Percentiles rank a stretch among this genome's conserved stretches.
Conservation (phyloP, 495 filamentous ascomycete genomes). For the Penicillium dipodomyicola region DNA sequence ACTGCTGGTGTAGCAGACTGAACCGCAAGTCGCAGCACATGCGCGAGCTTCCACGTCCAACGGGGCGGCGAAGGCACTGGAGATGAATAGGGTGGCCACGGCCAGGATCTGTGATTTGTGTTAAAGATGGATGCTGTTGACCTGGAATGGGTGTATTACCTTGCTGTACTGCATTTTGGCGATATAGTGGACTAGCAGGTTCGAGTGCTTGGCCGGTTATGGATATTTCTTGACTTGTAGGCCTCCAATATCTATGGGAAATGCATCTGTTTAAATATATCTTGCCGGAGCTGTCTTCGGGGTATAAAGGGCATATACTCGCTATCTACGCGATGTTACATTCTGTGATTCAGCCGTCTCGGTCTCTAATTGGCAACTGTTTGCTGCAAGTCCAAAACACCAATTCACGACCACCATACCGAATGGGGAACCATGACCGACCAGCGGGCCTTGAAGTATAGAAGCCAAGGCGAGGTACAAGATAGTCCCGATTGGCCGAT, state of each 20-base stretch:
- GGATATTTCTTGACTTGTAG: background rate
- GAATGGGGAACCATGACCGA: constrained; percentile 20
- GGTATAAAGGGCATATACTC: background rate
- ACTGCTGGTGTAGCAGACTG: constrained; percentile 45
- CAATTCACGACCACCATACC: constrained; percentile 8
- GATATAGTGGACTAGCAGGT: background rate
- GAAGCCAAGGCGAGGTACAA: constrained; percentile 7
- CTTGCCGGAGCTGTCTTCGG: background rate
- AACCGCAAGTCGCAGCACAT: constrained; percentile 52
- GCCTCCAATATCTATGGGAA: background rate
- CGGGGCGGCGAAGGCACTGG: constrained; percentile 43
- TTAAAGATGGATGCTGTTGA: background rate
- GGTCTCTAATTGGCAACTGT: constrained; percentile 11
- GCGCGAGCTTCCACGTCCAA: constrained; percentile 47
- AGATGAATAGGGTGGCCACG: constrained; percentile 30
- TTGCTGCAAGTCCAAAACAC: background rate
- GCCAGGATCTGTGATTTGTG: constrained; percentile 21
- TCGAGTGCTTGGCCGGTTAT: background rate
- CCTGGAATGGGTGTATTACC: constrained; percentile 13
- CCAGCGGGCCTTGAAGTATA: constrained; percentile 12
- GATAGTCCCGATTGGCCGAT: background rate
- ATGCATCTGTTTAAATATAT: constrained; percentile 10
- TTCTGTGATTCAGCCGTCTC: background rate
- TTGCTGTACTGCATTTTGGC: constrained; percentile 32
- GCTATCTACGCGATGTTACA: constrained; percentile 5